phyloP scores from a whole-genome alignment of 1,284 basidiomycete species.

The Violaceomyces palustris region DNA sequence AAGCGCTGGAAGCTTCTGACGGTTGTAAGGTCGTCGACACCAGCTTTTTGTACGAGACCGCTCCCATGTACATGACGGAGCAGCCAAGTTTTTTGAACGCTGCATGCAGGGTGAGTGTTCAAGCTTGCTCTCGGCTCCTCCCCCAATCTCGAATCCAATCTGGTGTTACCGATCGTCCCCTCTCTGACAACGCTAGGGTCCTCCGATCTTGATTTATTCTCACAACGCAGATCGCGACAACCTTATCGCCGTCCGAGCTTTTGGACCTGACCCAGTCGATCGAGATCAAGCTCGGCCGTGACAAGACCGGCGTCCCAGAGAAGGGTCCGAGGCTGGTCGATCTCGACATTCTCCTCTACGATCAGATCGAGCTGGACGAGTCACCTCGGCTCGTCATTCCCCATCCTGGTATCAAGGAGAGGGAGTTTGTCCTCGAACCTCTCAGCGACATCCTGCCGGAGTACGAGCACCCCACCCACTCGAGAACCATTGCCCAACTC shows the following conservation, averaged over 20 bases:
- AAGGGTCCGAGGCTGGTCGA: slow-evolving; percentile 89
- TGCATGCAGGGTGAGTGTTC: slow-evolving; percentile 73
- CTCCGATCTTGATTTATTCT: not conserved
- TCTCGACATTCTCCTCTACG: slow-evolving; percentile 82
- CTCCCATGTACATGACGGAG: slow-evolving; percentile 90
- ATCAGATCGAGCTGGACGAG: slow-evolving; percentile 62
- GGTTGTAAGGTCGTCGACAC: slow-evolving; percentile 62
- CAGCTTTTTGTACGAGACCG: slow-evolving; percentile 87
- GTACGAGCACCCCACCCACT: slow-evolving; percentile 45
- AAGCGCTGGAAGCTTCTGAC: slow-evolving; percentile 53
- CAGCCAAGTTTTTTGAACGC: slow-evolving; percentile 88
- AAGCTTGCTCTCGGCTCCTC: slow-evolving; percentile 1
- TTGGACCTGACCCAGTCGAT: slow-evolving; percentile 69
- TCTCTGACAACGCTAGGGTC: no score
- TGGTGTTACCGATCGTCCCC: no score
- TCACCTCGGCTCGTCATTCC: slow-evolving; percentile 71
- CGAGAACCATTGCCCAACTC: slow-evolving; percentile 41
- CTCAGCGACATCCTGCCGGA: slow-evolving; percentile 62
- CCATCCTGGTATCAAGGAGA: slow-evolving; percentile 72
- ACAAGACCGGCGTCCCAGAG: slow-evolving; percentile 63
- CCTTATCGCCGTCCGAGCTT: slow-evolving; percentile 63
- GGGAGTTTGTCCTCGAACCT: slow-evolving; percentile 88
- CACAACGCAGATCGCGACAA: slow-evolving; percentile 69
- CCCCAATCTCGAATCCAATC: slow-evolving; percentile 2
- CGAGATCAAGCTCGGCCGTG: slow-evolving; percentile 73